Evolutionary conservation across 768 basidiomycete genomes (phyloP), one percentile per base, ranked within the genome.

Genomic region (Suillus weaverae): DNA sequence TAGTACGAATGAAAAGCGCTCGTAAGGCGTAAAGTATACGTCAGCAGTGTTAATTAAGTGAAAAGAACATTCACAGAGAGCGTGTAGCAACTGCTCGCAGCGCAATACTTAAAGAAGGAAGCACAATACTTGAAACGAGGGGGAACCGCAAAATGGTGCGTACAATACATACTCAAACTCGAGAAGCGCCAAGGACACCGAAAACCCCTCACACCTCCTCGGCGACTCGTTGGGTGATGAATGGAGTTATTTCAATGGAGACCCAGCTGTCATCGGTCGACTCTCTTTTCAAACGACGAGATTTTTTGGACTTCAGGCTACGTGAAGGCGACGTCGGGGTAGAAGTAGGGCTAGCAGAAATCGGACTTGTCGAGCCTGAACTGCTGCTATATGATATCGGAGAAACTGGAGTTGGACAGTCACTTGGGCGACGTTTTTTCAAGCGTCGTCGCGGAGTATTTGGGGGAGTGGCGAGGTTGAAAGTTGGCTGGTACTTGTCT

Each of bases 191-290:
- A 39, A 57, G 8, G 26, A 16, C 16, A 30, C 10, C 11, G 11
- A 41, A 59, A 39, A 32, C 41, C 32, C 33, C 10, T 59, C 26
- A 59, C 57, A 13, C 32, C 38, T 57, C 56, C 38, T 41, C 38
- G 9, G 41, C 57, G 20, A 59, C 66, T 22, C 55, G 72, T 55
- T 73, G 67, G 46, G 59, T 54, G 36, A 76, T 69, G 55, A 64
- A 18, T 4, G 75, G 73, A 7, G 67, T 72, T 33, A 78, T 60
- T 5, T 77, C 75, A 62, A 76, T 67, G 48, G 66, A 72, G 22
- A 76, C 71, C 75, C 76, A 76, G 11, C 74, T 76, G 71, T 75
- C 38, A 66, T 67, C 35, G 44, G 65, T 67, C 4, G 64, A 20
- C 44, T 44, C 64, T 32, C 64, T 71, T n/a, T 26, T 22, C 22